phyloP scores from a whole-genome alignment of 441 rosid species.

The Breynia disticha region DNA sequence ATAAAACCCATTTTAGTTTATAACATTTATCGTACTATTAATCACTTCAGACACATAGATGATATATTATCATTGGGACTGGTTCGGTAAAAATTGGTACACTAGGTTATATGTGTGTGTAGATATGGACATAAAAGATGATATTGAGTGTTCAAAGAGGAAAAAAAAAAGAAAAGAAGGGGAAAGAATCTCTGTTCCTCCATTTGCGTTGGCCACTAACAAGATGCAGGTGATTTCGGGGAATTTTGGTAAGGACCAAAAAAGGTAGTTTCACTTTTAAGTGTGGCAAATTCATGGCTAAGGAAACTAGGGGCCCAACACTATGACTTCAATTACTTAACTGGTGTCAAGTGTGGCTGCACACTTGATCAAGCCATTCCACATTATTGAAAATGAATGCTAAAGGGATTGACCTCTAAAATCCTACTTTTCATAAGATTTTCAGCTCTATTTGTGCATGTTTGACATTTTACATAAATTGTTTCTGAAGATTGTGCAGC shows the following conservation, averaged over 20 bases:
- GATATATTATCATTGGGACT: not conserved
- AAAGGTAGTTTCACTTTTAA: slow-evolving; percentile 59
- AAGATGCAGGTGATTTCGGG: slow-evolving; percentile 97
- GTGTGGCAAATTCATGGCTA: slow-evolving; percentile 98
- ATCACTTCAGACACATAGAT: no score
- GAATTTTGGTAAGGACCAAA: slow-evolving; percentile 66
- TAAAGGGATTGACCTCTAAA: slow-evolving; percentile 13
- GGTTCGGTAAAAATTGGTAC: not conserved
- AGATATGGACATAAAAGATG: slow-evolving; percentile 70
- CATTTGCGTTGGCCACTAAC: slow-evolving; percentile 90
- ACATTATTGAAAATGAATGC: slow-evolving; percentile 1
- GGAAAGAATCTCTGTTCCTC: slow-evolving; percentile 47
- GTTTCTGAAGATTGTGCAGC: slow-evolving; percentile 11
- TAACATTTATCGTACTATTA: no score
- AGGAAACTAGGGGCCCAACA: slow-evolving; percentile 93
- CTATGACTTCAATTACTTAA: slow-evolving; percentile 90
- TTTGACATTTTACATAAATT: not conserved
- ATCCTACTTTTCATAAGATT: slow-evolving; percentile 7
- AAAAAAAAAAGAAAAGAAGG: slow-evolving; percentile 56
- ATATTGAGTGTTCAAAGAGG: slow-evolving; percentile 30
- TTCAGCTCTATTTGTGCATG: not conserved
- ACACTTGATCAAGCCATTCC: no score
- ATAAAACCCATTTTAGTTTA: no score
- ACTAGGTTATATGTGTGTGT: not conserved
- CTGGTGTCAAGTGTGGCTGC: slow-evolving; percentile 51